Base-by-base conservation (phyloP, 495 filamentous ascomycete genomes). In the Aspergillus bertholletiae region DNA sequence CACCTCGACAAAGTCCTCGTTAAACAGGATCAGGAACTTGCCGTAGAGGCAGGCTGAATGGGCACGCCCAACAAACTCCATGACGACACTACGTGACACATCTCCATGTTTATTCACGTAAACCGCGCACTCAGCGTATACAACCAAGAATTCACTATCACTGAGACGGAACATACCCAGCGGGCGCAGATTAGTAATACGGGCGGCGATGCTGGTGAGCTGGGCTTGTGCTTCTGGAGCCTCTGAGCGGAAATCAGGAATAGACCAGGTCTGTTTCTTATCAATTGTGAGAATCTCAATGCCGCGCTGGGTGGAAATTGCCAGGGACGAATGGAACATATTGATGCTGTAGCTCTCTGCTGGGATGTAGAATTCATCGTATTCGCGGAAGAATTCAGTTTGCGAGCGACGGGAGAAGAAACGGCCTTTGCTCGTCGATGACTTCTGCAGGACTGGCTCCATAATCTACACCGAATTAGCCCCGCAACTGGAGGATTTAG, bases 41-140 rank as follows among this genome's bases (percentile, higher is more conserved):
- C 88, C 89, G 54, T 92, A 90, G 66, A 97, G 82, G 53, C 89
- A 92, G 8, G 93, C 94, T 49, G 86, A 86, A 65, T 88, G 85
- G 21, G 90, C 89, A 60, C 87, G 90, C 51, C 95, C 95, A 4
- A 96, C 92, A 70, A 97, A 97, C 62, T 97, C 90, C 90, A 97
- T 95, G 54, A 99, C 89, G 52, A 97, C 90, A 32, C 84, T 87
- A 43, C 94, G 85, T 32, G 84, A 90, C 17, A 99, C 89, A 53
- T 97, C 94, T 56, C 94, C 95, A 67, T 97, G 92, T 70, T 97
- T 96, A 73, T 97, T 96, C 68, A 96, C 90, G 58, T 97, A 99
- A 1, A 97, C 90, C 20, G 90, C 94, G 57, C 93, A 96, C 66
- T 96, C 90, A 51, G 91, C 88, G 67, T 96, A 99, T 13, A 85